Percentiles rank a stretch among this genome's conserved stretches.
phyloP scores from a whole-genome alignment of 257 asterid genomes.

The Solanum phureja region DNA sequence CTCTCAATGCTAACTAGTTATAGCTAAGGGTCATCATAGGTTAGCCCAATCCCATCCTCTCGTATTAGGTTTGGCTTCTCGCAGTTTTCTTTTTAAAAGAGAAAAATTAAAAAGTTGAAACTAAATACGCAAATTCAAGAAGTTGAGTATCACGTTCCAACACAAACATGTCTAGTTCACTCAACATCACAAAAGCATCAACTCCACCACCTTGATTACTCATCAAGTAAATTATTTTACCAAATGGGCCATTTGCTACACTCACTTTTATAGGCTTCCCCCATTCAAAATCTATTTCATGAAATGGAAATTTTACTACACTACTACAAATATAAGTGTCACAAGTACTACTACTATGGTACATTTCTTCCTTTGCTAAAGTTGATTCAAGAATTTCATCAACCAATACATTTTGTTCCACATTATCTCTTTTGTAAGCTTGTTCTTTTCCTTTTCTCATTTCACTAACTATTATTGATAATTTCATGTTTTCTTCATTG shows the following conservation, averaged over 20 bases:
- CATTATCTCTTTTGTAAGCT: background rate
- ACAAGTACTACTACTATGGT: background rate
- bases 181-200: background rate
- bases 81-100: background rate
- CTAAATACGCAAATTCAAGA: background rate
- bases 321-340: background rate
- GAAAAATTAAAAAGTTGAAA: background rate
- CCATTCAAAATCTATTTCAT: background rate
- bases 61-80: background rate
- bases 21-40: background rate
- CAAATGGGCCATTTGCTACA: background rate
- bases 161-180: background rate
- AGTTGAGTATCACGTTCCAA: background rate
- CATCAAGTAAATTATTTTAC: background rate
- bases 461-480: background rate
- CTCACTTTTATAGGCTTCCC: background rate
- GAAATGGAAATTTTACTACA: background rate
- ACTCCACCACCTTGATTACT: background rate
- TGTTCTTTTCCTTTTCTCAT: background rate
- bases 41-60: no score
- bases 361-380: background rate
- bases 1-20: background rate
- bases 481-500: background rate
- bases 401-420: background rate
- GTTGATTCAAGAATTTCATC: background rate